These are phyloP conservation scores for Starmerella potacharoeniae DNA, from an alignment of 805 yeast genomes.

Conservation along the genomic window DNA sequence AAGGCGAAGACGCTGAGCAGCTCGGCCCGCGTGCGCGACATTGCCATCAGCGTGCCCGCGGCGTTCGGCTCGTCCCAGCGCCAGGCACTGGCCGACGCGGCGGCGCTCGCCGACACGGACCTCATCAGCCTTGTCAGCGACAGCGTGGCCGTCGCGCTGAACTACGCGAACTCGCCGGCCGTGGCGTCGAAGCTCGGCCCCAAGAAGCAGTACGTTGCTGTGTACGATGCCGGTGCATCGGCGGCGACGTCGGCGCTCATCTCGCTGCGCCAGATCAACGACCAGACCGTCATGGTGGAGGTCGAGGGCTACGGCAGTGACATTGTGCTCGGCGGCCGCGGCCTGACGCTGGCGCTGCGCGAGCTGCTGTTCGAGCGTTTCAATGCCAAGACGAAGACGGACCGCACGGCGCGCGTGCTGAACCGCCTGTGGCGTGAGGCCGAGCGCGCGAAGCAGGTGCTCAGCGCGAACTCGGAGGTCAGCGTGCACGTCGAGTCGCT, in stretches of 20 bases:
- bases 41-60: conserved; percentile 70
- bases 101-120: conserved; percentile 53
- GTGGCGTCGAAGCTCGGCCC: conserved; percentile 29
- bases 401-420: conserved; percentile 43
- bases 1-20: conserved; percentile 38
- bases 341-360: conserved; percentile 55
- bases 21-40: conserved; percentile 40
- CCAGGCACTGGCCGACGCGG: conserved; percentile 59
- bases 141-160: conserved; percentile 82
- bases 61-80: conserved; percentile 55
- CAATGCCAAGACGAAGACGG: conserved; percentile 33
- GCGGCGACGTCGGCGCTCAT: conserved; percentile 81
- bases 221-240: conserved; percentile 90
- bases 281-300: conserved; percentile 35
- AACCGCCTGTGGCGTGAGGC: conserved; percentile 69
- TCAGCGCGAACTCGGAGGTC: conserved; percentile 81
- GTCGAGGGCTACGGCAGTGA: conserved; percentile 65
- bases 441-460: conserved; percentile 74
- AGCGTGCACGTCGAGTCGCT: conserved; percentile 66
- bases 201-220: conserved; percentile 48
- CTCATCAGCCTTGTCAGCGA: conserved; percentile 69
- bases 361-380: conserved; percentile 52
- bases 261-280: conserved; percentile 16
- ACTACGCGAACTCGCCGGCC: conserved; percentile 51
- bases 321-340: conserved; percentile 61